Conservation (phyloP, 1,284 basidiomycete species). For the Caloboletus inedulis region DNA sequence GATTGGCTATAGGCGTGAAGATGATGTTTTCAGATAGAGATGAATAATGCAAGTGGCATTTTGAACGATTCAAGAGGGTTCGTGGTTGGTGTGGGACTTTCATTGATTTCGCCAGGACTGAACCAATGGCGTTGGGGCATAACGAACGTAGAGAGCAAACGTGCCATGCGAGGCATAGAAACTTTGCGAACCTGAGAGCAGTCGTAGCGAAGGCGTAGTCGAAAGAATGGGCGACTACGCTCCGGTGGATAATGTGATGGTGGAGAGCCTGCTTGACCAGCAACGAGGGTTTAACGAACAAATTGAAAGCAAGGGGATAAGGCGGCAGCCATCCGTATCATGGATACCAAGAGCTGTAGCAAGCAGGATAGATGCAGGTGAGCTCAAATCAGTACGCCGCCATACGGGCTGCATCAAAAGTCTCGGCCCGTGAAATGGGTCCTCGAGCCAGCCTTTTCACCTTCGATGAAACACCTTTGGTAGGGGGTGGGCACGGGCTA, state of each 20-base stretch:
- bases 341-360: slow-evolving; percentile 5
- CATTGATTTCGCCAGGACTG: slow-evolving; percentile 10
- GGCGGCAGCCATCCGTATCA: slow-evolving; percentile 1
- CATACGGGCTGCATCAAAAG: slow-evolving; percentile 58
- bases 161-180: slow-evolving; percentile 12
- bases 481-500: slow-evolving; percentile 76
- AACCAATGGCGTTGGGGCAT: slow-evolving; percentile 14
- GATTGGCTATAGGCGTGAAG: slow-evolving; percentile 20
- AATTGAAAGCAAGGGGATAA: slow-evolving; percentile 8
- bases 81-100: slow-evolving; percentile 6
- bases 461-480: slow-evolving; percentile 48
- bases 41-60: slow-evolving; percentile 20
- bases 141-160: slow-evolving; percentile 12
- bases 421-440: slow-evolving; percentile 57
- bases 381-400: slow-evolving; percentile 23
- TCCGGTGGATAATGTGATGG: slow-evolving; percentile 3
- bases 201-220: slow-evolving; percentile 12
- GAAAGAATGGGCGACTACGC: slow-evolving; percentile 8
- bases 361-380: neutral
- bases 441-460: slow-evolving; percentile 50
- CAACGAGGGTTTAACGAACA: slow-evolving; percentile 3
- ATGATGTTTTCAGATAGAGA: slow-evolving; percentile 20
- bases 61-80: slow-evolving; percentile 11
- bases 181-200: slow-evolving; percentile 9
- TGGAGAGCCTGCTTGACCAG: slow-evolving; percentile 12